phyloP scores from a whole-genome alignment of 768 basidiomycete species.

The Suillus americanus region DNA sequence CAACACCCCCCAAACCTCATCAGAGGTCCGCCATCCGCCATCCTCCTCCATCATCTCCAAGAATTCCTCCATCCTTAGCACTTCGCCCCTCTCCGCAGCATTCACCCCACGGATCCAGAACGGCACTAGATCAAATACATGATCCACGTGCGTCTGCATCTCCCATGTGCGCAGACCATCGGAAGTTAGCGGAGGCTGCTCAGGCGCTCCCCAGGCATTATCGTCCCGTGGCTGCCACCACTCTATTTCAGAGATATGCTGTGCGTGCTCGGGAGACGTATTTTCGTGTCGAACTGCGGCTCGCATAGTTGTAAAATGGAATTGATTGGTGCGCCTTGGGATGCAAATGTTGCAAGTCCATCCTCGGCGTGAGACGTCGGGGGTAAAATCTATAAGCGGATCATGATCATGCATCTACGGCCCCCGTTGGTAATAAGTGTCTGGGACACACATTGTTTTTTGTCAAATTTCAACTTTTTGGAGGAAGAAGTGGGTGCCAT shows the following conservation, averaged over 20 bases:
- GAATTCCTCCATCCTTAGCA: constrained; percentile 45
- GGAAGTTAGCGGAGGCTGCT: constrained; percentile 28
- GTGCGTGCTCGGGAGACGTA: constrained; percentile 19
- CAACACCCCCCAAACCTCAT: constrained; percentile 28
- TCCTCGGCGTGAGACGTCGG: constrained; percentile 25
- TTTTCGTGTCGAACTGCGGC: constrained; percentile 34
- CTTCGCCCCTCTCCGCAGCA: constrained; percentile 46
- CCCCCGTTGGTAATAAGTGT: background rate
- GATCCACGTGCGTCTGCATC: constrained; percentile 41
- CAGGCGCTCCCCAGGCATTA: constrained; percentile 29
- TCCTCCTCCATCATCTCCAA: constrained; percentile 39
- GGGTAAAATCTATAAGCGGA: constrained; percentile 23
- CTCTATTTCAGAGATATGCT: constrained; percentile 12
- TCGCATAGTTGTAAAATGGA: constrained; percentile 24
- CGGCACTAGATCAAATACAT: constrained; percentile 48
- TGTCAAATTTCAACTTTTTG: background rate
- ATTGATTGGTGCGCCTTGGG: constrained; percentile 16
- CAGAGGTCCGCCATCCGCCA: constrained; percentile 30
- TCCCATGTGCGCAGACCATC: constrained; percentile 29
- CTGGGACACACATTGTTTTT: constrained; percentile 1
- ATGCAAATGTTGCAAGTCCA: constrained; percentile 37
- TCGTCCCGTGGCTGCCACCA: constrained; percentile 16
- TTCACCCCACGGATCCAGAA: constrained; percentile 53
- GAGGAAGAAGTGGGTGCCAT: background rate
- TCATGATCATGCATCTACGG: background rate